Base-by-base conservation (phyloP, 2,329 filamentous ascomycete genomes). In the Periconia digitata region DNA sequence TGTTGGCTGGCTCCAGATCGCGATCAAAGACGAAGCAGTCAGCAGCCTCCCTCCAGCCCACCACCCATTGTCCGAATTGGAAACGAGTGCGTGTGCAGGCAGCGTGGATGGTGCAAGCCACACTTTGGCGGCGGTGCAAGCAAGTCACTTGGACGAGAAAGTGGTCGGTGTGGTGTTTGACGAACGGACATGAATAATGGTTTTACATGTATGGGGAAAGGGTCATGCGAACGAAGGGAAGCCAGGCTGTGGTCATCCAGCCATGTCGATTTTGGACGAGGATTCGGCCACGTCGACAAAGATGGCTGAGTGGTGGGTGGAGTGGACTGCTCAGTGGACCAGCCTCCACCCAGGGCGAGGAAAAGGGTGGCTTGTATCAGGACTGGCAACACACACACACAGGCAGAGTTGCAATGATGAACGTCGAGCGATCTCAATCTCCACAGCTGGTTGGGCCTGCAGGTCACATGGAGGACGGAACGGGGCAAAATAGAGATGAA, bases 401-500 rank as follows among this genome's bases (percentile, higher is more conserved):
- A 15, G 27, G 27, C 27, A 10, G 3, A 13, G 5, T 13, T 32
- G 27, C 12, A 32, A 10, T 13, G 27, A 12, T 32, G 3, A 32
- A 12, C 12, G n/a, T 32, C 27, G n/a, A 15, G 12, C 12, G 27
- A 32, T 32, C 27, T 32, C 27, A 32, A 32, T 32, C 10, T 32
- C 5, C 10, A 12, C 27, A 15, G 27, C 3, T 10, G 27, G 27
- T n/a, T n/a, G n/a, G n/a, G n/a, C n/a, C n/a, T n/a, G n/a, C n/a
- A n/a, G n/a, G n/a, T n/a, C n/a, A n/a, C n/a, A n/a, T n/a, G n/a
- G n/a, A n/a, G n/a, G n/a, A n/a, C n/a, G n/a, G n/a, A 32, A 32
- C 27, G 27, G 27, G 27, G 27, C 8, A 15, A 32, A n/a, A n/a
- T n/a, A n/a, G 62, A 61, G 55, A 35, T 44, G 39, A 36, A 24